phyloP scores from a whole-genome alignment of 2,329 filamentous ascomycete genomes.

The Diaporthe sp. region DNA sequence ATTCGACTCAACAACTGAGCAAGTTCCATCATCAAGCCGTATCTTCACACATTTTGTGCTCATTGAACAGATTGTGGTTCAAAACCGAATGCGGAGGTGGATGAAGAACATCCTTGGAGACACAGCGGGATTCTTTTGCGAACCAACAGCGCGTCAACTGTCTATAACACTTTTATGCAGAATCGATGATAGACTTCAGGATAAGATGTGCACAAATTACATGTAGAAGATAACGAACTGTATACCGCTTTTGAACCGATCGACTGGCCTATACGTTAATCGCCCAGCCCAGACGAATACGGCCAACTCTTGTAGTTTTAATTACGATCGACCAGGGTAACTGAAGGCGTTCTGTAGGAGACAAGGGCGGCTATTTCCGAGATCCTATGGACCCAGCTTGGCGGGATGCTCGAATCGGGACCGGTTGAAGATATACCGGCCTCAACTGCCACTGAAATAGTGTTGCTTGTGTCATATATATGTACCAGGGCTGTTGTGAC shows the following conservation, averaged over 20 bases:
- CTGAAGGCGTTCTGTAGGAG: no score
- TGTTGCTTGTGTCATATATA: background rate
- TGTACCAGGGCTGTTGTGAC: no score
- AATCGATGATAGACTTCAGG: no score
- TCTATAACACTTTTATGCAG: background rate
- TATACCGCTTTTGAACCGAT: background rate
- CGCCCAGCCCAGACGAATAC: background rate
- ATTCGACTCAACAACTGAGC: no score
- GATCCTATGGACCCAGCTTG: background rate
- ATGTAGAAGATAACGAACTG: background rate
- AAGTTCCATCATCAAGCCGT: no score
- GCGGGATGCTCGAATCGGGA: background rate
- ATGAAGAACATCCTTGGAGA: no score
- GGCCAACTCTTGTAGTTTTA: background rate
- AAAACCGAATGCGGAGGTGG: no score
- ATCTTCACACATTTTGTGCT: no score
- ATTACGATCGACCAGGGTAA: background rate
- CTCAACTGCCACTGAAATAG: background rate
- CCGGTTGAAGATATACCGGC: background rate
- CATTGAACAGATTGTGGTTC: no score
- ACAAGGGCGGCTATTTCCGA: slow-evolving; percentile 17
- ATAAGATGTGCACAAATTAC: background rate
- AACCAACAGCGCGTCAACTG: no score
- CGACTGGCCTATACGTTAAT: background rate
- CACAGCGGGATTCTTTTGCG: no score